These are phyloP conservation scores for Prunus mira DNA, from an alignment of 306 rosid genomes.

Conservation along the genomic window DNA sequence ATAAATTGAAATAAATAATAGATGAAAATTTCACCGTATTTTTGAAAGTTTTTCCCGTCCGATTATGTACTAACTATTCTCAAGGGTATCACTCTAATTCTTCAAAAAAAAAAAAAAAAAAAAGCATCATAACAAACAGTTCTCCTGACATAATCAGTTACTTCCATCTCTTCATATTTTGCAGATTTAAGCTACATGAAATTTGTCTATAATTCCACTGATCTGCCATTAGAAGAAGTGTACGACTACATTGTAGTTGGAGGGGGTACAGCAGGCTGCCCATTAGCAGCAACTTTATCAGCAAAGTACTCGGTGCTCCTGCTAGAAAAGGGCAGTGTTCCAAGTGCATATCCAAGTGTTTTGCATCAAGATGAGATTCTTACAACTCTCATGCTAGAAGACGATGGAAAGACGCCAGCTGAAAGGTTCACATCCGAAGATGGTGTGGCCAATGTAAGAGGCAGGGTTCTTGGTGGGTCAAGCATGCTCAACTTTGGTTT, in stretches of 20 bases:
- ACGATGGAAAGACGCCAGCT: conserved; percentile 6
- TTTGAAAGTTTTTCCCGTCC: no score
- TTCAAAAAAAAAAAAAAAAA: no score
- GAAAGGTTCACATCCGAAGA: conserved; percentile 16
- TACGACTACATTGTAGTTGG: conserved; percentile 41
- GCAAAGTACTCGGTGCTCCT: conserved; percentile 20
- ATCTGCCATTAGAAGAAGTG: background rate
- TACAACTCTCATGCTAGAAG: background rate
- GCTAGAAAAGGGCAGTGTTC: conserved; percentile 29
- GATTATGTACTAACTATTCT: no score
- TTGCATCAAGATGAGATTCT: background rate
- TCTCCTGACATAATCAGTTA: background rate
- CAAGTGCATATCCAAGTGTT: background rate
- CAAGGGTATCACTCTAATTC: no score
- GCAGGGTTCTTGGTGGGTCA: conserved; percentile 27
- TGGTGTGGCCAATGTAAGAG: conserved; percentile 21
- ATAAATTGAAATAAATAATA: no score
- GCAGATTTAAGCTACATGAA: conserved; percentile 34
- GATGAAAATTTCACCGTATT: no score
- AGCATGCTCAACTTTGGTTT: conserved; percentile 27
- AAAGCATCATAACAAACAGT: background rate
- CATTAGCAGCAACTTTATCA: conserved; percentile 34
- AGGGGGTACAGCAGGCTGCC: conserved; percentile 43
- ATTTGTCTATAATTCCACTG: conserved; percentile 12
- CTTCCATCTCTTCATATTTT: background rate